Evolutionary conservation across 1,139 yeast species (phyloP), one percentile per base, ranked within the genome.

Genomic region (Yamadazyma atmosphaerica): DNA sequence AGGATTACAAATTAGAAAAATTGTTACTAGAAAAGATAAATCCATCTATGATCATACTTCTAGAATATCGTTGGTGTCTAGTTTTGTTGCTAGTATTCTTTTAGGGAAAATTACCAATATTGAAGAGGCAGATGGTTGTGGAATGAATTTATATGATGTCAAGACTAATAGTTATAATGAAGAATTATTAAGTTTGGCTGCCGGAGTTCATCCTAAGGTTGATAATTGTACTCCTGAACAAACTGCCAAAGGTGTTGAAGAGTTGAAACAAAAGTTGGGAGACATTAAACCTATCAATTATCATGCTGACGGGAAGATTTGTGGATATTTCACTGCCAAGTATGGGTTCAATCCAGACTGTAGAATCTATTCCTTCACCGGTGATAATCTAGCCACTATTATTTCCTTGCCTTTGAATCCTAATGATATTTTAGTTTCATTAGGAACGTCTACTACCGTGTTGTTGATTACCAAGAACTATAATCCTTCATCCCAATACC

Each of bases 401-500:
- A 72, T 90, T 50, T 82, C 96, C 0, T 66, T 89, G 35, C 96
- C 96, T 1, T 69, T 89, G 46, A 70, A 74, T 30, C 79, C 83
- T 18, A 83, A 85, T 55, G 97, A 89, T 58, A 79, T 86, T 30
- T 71, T 89, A 51, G 73, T 89, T 4, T 86, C 95, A 1, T 71
- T 89, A 55, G 97, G 97, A 0, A 89, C 97, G 0, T 83, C 94
- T 13, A 89, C 97, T 3, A 89, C 97, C 0, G 89, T 87, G 4
- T 70, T 89, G 29, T 66, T 89, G 36, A 81, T 88, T 29, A 89
- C 97, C 4, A 83, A 86, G 43, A 74, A 80, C 42, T 89, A 83
- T 56, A 74, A 72, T 19, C 90, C 97, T 2, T 83, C 92, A 1
- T 79, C 89, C 3, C 85, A 83, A 50, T 89, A 88, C 58, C 97